Evolutionary conservation across 208 protist species (phyloP), one percentile per base, ranked within the genome.

Genomic region (Lotmaria passim): DNA sequence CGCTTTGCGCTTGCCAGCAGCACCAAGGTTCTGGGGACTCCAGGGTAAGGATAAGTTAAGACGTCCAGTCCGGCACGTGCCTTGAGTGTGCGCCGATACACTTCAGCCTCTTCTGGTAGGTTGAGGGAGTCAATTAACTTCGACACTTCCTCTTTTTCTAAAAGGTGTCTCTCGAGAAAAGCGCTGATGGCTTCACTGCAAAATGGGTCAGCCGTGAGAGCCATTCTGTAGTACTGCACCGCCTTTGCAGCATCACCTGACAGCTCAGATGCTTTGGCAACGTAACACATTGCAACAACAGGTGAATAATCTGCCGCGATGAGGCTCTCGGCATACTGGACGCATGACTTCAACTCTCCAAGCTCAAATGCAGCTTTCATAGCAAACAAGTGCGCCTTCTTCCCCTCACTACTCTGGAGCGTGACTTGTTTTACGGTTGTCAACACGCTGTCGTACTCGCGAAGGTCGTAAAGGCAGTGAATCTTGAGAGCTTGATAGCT

Each of bases 311-410:
- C 46, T 1, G 23, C 47, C 10, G 67, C 51, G 11, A 82, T 57
- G 4, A 79, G 69, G 46, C 57, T 69, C 28, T 78, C 74, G 33
- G 79, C 82, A 50, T 77, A 87, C 33, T 56, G 28, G 23, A 78
- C 57, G 62, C 85, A 93, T 10, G 77, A 56, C 60, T 82, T 92
- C 7, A 86, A 48, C 31, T 91, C 83, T 14, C 85, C 85, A 7
- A 92, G 80, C 50, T 95, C 87, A 68, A 90, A 91, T 0, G 85
- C 79, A 10, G 87, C 81, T 44, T 86, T 93, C 79, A 90, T 88
- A 7, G 75, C 82, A 34, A 87, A 74, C 48, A 69, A 34, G 7
- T 66, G 60, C 2, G 60, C 33, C 11, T 53, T 17, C 38, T 44
- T 66, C 10, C 46, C 60, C 15, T 66, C 60, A 34, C 56, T 17